Percentiles rank a stretch among this genome's conserved stretches.
These are phyloP conservation scores for Paralagenidium karlingii DNA, from an alignment of 352 stramenopile genomes.

Conservation along the genomic window DNA sequence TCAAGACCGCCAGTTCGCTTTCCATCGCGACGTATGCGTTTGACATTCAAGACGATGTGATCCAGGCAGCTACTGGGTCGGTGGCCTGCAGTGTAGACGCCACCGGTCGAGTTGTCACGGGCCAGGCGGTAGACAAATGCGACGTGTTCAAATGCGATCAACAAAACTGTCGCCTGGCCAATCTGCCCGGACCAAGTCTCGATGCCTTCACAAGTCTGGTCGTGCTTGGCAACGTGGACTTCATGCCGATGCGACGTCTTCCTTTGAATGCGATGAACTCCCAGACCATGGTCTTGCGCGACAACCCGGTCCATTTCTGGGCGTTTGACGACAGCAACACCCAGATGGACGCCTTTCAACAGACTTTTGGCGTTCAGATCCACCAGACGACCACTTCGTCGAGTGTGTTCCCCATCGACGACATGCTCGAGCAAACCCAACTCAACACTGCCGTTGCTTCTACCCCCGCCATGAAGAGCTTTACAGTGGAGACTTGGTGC, in stretches of 20 bases:
- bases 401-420: constrained; percentile 21
- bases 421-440: constrained; percentile 30
- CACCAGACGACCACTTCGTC: not conserved
- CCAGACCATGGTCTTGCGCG: constrained; percentile 30
- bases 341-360: too few species aligned
- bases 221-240: constrained; percentile 19
- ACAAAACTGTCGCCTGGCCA: too few species aligned
- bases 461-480: constrained; percentile 31
- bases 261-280: constrained; percentile 38
- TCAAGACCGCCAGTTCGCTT: too few species aligned
- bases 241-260: constrained; percentile 21
- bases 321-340: constrained; percentile 39
- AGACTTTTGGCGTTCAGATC: too few species aligned
- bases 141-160: too few species aligned
- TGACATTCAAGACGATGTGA: too few species aligned
- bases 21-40: too few species aligned
- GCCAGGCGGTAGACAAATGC: too few species aligned
- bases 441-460: constrained; percentile 31
- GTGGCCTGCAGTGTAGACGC: too few species aligned
- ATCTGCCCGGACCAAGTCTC: too few species aligned
- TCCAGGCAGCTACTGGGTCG: too few species aligned
- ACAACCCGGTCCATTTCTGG: constrained; percentile 51
- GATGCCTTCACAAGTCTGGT: constrained; percentile 43
- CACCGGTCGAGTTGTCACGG: too few species aligned
- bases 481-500: constrained; percentile 57